Base-by-base conservation (phyloP, 352 stramenopile species). In the Globisporangium cederbergense region DNA sequence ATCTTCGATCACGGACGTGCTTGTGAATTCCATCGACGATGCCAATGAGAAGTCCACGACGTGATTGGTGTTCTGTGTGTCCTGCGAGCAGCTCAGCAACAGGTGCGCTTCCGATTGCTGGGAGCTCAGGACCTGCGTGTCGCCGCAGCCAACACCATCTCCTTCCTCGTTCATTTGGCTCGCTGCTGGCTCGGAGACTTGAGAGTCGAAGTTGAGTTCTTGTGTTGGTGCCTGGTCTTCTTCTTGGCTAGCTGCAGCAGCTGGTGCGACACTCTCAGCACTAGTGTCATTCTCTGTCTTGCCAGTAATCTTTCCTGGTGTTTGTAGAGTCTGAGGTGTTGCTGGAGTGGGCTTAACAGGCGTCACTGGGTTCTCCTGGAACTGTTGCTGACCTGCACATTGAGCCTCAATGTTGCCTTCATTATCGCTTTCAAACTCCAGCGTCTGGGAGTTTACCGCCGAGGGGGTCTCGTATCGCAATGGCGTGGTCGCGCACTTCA, bases 1-100 rank as follows among this genome's bases (percentile, higher is more conserved):
- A 49, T 95, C 86, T 61, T 90, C 83, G 55, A 95, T 95, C 47
- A 89, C 75, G 0, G 86, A 95, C 22, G 77, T 91, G 45, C 80
- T 91, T 20, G 86, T 95, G 57, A 95, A 94, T 50, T 60, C 60
- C 8, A 59, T 57, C 22, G 65, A 67, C 36, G 61, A 65, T 28
- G 59, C 55, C 16, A 50, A 8, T 4, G 54, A 67, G 20, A 62
- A 62, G 43, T 67, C 62, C 9, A 58, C 28, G 20, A 66, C 30
- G 3, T 60, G 61, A 7, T 63, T 59, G 36, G 16, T 65, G 43
- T 11, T 58, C 47, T 47, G 53, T 28, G 32, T 36, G 32, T 68
- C 64, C 30, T 70, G 64, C 5, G 64, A 66, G 58, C 58, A 70
- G 58, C 52, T 66, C 22, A 62, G 25, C 32, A 34, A 62, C 10